These are phyloP conservation scores for Colletotrichum echinochloae DNA, from an alignment of 2,329 filamentous ascomycete genomes.

Conservation along the genomic window DNA sequence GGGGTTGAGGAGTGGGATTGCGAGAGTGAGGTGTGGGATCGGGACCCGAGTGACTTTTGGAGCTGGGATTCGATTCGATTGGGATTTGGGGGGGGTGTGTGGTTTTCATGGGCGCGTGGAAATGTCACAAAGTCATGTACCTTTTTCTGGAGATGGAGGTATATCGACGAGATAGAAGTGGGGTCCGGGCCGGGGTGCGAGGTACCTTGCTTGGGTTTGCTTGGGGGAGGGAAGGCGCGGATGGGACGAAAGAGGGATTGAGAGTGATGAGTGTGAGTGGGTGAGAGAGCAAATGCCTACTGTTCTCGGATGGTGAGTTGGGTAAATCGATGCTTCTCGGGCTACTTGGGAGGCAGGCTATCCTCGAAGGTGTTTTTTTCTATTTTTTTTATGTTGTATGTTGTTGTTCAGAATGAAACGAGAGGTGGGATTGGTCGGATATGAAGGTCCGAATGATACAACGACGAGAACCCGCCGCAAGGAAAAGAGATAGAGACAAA, in stretches of 20 bases:
- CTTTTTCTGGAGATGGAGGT: slow-evolving; percentile 38
- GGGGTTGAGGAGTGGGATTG: slow-evolving; percentile 28
- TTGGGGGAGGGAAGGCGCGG: neutral
- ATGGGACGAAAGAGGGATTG: neutral
- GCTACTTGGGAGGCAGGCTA: slow-evolving; percentile 23
- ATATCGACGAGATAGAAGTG: slow-evolving; percentile 27
- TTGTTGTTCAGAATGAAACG: neutral
- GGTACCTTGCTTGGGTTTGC: slow-evolving; percentile 4
- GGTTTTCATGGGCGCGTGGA: neutral
- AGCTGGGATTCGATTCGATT: slow-evolving; percentile 19
- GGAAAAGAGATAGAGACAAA: slow-evolving; percentile 19
- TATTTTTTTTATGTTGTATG: neutral
- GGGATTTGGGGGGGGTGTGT: neutral
- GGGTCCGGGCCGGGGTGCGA: slow-evolving; percentile 1
- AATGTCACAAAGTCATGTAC: slow-evolving; percentile 30
- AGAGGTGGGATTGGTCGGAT: neutral
- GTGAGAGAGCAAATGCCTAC: slow-evolving; percentile 2
- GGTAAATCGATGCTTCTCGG: slow-evolving; percentile 29
- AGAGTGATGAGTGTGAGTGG: neutral
- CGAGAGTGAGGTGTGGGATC: slow-evolving; percentile 17
- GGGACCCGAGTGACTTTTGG: slow-evolving; percentile 3
- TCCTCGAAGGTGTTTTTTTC: slow-evolving; percentile 5
- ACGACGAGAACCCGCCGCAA: slow-evolving; percentile 11
- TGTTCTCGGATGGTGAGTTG: neutral
- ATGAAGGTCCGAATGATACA: neutral